These are phyloP conservation scores for Wickerhamomyces canadensis DNA, from an alignment of 805 yeast species.

Conservation along the genomic window DNA sequence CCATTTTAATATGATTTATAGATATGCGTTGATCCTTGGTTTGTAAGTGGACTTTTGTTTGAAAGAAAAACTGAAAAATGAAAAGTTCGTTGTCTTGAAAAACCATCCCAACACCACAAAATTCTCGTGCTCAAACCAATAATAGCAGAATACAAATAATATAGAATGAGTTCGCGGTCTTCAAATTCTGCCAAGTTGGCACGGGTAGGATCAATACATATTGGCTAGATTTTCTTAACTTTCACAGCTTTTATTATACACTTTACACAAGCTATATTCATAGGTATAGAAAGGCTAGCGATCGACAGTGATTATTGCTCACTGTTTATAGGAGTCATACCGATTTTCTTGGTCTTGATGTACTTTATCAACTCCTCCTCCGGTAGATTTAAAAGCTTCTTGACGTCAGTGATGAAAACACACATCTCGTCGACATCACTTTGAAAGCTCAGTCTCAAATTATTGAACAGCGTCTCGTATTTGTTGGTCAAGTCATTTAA, in stretches of 20 bases:
- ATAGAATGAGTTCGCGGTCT: not conserved
- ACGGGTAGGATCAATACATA: no score
- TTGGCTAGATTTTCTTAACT: no score
- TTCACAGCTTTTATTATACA: no score
- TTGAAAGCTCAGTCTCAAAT: constrained; percentile 28
- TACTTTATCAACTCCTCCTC: constrained; percentile 28
- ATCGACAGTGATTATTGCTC: no score
- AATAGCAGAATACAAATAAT: no score
- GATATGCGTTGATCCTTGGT: not conserved
- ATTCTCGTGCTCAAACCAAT: not conserved
- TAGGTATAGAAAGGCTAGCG: no score
- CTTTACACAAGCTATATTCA: no score
- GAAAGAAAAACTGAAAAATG: constrained; percentile 1
- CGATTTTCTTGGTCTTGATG: constrained; percentile 23
- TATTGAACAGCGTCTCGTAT: constrained; percentile 28
- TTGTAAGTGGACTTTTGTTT: not conserved
- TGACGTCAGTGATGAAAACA: constrained; percentile 29
- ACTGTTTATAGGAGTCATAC: no score
- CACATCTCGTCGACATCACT: constrained; percentile 33
- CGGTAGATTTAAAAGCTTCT: constrained; percentile 29
- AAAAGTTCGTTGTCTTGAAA: not conserved
- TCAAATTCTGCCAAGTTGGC: no score
- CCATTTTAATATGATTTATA: not conserved
- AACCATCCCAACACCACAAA: constrained; percentile 1
- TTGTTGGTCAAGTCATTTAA: constrained; percentile 29